Evolutionary conservation across 1,284 basidiomycete genomes (phyloP).

Genomic region (Puccinia horiana): DNA sequence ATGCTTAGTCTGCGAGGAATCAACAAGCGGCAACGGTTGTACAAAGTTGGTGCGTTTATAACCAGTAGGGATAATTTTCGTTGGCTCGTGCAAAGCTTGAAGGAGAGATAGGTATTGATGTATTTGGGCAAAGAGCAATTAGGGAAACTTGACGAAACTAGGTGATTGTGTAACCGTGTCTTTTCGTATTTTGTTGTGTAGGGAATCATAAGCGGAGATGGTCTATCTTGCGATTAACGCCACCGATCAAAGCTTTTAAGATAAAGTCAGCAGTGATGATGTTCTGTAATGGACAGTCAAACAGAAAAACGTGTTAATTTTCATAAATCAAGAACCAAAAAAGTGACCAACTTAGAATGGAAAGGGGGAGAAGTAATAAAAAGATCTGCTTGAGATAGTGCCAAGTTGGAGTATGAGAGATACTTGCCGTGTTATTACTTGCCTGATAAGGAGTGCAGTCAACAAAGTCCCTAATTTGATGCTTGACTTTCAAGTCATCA

Average conservation of each 20-base stretch:
- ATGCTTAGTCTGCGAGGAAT: too few species aligned
- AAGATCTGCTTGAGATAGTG: background rate
- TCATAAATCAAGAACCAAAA: background rate
- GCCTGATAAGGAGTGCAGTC: slow-evolving; percentile 53
- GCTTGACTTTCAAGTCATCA: slow-evolving; percentile 50
- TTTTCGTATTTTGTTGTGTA: background rate
- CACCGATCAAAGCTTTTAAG: slow-evolving; percentile 52
- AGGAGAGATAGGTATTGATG: too few species aligned
- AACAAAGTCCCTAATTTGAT: slow-evolving; percentile 52
- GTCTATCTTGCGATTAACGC: slow-evolving; percentile 51
- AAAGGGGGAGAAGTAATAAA: background rate
- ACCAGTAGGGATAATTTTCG: too few species aligned
- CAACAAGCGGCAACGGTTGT: too few species aligned
- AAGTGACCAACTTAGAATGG: background rate
- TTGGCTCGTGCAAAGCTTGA: too few species aligned
- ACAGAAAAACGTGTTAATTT: background rate
- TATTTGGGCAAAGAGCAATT: too few species aligned
- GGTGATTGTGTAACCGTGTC: background rate
- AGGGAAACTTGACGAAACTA: too few species aligned
- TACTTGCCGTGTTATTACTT: slow-evolving; percentile 50
- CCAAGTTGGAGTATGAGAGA: background rate
- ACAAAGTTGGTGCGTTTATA: too few species aligned
- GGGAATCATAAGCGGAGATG: slow-evolving; percentile 15
- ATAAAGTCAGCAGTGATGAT: slow-evolving; percentile 50
- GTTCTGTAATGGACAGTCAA: background rate